These are phyloP conservation scores for Naganishia liquefaciens DNA, from an alignment of 1,284 basidiomycete species.

Conservation along the genomic window DNA sequence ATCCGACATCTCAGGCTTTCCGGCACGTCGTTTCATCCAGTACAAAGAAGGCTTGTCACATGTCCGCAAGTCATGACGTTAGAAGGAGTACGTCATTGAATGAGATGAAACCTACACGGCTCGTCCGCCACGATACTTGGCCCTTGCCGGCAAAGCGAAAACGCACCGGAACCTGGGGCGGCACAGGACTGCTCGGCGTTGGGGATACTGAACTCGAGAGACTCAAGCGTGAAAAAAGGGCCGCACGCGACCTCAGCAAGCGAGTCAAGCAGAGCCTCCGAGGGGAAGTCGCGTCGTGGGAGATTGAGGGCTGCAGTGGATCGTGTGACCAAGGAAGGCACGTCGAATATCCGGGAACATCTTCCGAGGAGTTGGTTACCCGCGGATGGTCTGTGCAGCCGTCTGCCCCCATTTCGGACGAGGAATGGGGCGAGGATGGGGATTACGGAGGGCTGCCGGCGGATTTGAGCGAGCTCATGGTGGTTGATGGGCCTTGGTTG, in stretches of 20 bases:
- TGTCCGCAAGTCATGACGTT: too few relatives aligned
- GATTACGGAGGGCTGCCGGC: constrained; percentile 1
- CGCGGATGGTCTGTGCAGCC: background rate
- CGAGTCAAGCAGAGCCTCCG: constrained; percentile 9
- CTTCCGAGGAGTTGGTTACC: background rate
- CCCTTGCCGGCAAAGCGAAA: background rate
- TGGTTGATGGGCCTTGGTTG: background rate
- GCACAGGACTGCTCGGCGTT: background rate
- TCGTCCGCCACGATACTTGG: background rate
- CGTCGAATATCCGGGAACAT: background rate
- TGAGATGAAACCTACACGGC: background rate
- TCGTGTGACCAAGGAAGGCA: too few relatives aligned
- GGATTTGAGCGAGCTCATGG: constrained; percentile 10
- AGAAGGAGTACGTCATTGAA: background rate
- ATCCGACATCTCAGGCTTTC: background rate
- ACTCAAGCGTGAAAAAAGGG: constrained; percentile 3
- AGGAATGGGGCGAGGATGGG: constrained; percentile 22
- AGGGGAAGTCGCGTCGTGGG: constrained; percentile 19
- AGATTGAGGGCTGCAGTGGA: background rate
- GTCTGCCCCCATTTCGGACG: constrained; percentile 11
- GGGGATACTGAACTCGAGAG: constrained; percentile 1
- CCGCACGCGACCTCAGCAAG: background rate
- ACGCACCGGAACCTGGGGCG: background rate
- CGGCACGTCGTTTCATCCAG: background rate
- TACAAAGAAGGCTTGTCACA: background rate